These are phyloP conservation scores for Penicillium flavigenum DNA, from an alignment of 495 filamentous ascomycete genomes.

Conservation along the genomic window DNA sequence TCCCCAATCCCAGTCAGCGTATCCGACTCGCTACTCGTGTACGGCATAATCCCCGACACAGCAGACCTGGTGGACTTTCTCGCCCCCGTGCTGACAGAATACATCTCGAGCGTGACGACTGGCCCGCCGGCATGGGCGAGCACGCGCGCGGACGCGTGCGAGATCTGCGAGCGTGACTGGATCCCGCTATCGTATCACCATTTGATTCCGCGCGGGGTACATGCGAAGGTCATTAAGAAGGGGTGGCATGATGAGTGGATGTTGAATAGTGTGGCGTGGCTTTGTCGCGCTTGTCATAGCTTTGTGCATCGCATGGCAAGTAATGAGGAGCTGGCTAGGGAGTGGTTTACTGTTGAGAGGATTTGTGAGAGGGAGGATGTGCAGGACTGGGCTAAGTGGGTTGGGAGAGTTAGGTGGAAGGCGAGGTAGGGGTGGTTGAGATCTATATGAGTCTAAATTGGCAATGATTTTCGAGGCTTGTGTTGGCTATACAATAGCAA, in stretches of 20 bases:
- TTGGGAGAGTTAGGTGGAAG: slow-evolving; percentile 65
- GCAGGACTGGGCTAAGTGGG: slow-evolving; percentile 65
- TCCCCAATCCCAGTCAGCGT: slow-evolving; percentile 50
- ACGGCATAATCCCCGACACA: slow-evolving; percentile 53
- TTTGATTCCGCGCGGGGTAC: slow-evolving; percentile 72
- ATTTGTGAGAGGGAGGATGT: slow-evolving; percentile 73
- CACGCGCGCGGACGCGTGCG: slow-evolving; percentile 62
- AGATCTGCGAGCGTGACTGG: slow-evolving; percentile 78
- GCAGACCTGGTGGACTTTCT: slow-evolving; percentile 56
- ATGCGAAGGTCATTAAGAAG: slow-evolving; percentile 74
- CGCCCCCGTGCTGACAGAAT: slow-evolving; percentile 57
- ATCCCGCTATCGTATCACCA: slow-evolving; percentile 82
- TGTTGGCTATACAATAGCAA: not conserved
- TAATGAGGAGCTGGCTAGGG: slow-evolving; percentile 77
- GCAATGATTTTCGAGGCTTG: not conserved
- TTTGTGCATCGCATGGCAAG: slow-evolving; percentile 75
- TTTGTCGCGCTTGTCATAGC: slow-evolving; percentile 84
- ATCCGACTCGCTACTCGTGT: slow-evolving; percentile 61
- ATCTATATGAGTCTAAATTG: not conserved
- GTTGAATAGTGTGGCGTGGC: slow-evolving; percentile 80
- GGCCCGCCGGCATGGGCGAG: slow-evolving; percentile 60
- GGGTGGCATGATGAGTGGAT: slow-evolving; percentile 78
- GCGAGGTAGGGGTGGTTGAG: slow-evolving; percentile 33
- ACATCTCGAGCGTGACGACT: slow-evolving; percentile 52
- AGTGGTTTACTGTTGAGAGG: slow-evolving; percentile 70